Evolutionary conservation across 2,329 filamentous ascomycete genomes (phyloP), one percentile per base, ranked within the genome.

Genomic region (Grosmannia clavigera): DNA sequence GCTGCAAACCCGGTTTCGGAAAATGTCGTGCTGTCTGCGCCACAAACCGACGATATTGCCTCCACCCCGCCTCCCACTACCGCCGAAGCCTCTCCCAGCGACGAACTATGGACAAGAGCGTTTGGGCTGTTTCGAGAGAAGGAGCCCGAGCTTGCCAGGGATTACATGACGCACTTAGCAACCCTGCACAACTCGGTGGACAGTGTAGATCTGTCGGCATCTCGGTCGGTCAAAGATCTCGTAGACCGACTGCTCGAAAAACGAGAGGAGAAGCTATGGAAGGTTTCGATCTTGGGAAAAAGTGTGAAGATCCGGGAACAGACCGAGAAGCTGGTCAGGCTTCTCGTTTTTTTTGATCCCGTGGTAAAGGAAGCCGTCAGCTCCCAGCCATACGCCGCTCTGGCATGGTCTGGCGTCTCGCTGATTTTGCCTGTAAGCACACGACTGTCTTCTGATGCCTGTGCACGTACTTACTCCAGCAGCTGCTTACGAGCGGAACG

Each of bases 81-180:
- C 12, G 38, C 38, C 6, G 38, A 40, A 2, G 38, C 5, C 38
- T 12, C 38, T 40, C 38, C 12, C 16, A 40, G 38, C 38, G 38
- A 22, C 43, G 43, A 48, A 3, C 43, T 16, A 22, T 48, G 43
- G 43, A 48, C 43, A 16, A 48, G 43, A 48, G 43, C 43, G 16
- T 48, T 48, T 48, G 43, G 22, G 43, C 16, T 48, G 38, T 69
- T 1, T 71, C 78, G 0, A 31, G 14, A 53, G 11, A 19, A 40
- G 5, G 10, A 40, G 5, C 10, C 51, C 9, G 27, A 40, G 9
- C 33, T 46, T 40, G 14, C 11, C 11, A 25, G 9, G n/a, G 27
- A 55, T 9, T 55, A 55, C 35, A 25, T 16, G 4, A 12, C 3
- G 27, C 35, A 55, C 6, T 33, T 55, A n/a, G 7, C n/a, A 7